phyloP scores from a whole-genome alignment of 2,329 filamentous ascomycete genomes.

The Xylariaceae sp. region DNA sequence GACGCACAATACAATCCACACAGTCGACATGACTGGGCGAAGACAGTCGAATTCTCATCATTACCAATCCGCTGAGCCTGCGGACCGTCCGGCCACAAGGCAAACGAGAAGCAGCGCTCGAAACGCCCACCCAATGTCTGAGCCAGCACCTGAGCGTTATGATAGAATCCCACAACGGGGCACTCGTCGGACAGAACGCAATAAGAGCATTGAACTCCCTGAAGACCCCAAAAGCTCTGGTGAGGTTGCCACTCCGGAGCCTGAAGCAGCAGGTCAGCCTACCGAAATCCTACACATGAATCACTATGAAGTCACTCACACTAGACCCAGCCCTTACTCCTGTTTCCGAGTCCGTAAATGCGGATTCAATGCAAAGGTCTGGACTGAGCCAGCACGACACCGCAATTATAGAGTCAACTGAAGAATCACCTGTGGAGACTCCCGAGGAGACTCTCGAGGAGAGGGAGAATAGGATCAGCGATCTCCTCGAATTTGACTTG shows the following conservation, averaged over 20 bases:
- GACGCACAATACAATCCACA: no score
- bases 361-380: background rate
- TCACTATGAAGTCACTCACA: slow-evolving; percentile 3
- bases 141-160: slow-evolving; percentile 4
- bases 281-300: background rate
- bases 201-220: slow-evolving; percentile 15
- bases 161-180: slow-evolving; percentile 15
- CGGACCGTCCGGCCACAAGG: background rate
- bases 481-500: slow-evolving; percentile 23
- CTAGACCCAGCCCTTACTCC: slow-evolving; percentile 6
- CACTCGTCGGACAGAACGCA: slow-evolving; percentile 12
- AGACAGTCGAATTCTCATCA: slow-evolving; percentile 9
- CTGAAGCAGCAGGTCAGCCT: slow-evolving; percentile 2
- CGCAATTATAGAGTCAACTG: no score
- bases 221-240: slow-evolving; percentile 11
- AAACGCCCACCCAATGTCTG: slow-evolving; percentile 6
- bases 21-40: slow-evolving; percentile 15
- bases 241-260: slow-evolving; percentile 7
- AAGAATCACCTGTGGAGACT: no score
- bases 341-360: slow-evolving; percentile 1
- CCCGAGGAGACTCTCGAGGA: slow-evolving; percentile 4
- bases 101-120: slow-evolving; percentile 18
- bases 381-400: no score
- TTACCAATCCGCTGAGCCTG: no score
- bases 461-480: slow-evolving; percentile 16